These are phyloP conservation scores for Euphorbia lathyris DNA, from an alignment of 345 rosid genomes.

Conservation along the genomic window DNA sequence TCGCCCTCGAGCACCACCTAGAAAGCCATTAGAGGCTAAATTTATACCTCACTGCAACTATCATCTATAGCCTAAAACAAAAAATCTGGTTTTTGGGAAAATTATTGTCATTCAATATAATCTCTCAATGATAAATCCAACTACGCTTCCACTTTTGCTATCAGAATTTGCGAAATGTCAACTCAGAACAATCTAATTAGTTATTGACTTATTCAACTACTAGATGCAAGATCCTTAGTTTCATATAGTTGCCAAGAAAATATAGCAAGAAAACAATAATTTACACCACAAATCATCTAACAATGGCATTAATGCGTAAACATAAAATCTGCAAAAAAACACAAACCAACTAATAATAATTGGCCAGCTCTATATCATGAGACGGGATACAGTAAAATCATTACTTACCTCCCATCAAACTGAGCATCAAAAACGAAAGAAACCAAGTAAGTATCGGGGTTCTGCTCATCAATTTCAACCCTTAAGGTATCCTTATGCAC, in stretches of 20 bases:
- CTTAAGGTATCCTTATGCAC: constrained; percentile 77
- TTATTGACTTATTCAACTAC: neutral
- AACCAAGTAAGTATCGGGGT: constrained; percentile 68
- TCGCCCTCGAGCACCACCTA: neutral
- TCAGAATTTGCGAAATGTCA: neutral
- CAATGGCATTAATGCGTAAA: constrained; percentile 7
- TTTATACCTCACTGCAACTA: neutral
- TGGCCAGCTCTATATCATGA: neutral
- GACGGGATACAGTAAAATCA: neutral
- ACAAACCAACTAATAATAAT: neutral
- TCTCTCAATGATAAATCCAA: neutral
- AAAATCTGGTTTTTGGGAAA: neutral
- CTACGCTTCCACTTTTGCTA: neutral
- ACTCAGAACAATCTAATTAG: constrained; percentile 1
- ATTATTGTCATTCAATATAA: neutral
- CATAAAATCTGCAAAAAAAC: neutral
- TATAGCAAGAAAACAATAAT: constrained; percentile 7
- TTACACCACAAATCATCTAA: constrained; percentile 5
- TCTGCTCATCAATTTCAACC: constrained; percentile 56
- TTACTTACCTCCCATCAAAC: constrained; percentile 74
- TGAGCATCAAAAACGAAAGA: constrained; percentile 88
- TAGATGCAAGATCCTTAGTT: constrained; percentile 15
- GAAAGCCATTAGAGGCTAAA: neutral
- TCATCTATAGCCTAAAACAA: neutral
- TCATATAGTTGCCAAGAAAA: constrained; percentile 5